Percentiles rank a stretch among this genome's conserved stretches.
These are phyloP conservation scores for Vitis hybrid DNA, from an alignment of 177 flowering plant species.

Conservation along the genomic window DNA sequence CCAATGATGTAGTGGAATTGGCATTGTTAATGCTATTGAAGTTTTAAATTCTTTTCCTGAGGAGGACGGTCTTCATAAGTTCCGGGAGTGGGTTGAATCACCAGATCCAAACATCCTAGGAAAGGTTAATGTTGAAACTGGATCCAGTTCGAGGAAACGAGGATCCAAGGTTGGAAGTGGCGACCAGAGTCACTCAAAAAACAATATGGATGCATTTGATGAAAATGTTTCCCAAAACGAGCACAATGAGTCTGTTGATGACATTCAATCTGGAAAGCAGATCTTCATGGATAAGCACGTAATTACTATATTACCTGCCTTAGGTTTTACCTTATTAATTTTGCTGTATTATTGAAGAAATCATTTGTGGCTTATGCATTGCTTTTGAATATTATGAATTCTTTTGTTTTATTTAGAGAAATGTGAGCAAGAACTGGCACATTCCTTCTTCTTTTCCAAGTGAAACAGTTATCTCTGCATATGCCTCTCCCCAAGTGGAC, in stretches of 20 bases:
- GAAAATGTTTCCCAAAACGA: conserved; percentile 16
- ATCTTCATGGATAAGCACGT: conserved; percentile 93
- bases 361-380: conserved; percentile 2
- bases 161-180: conserved; percentile 34
- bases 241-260: conserved; percentile 30
- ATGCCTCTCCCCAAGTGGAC: conserved; percentile 86
- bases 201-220: conserved; percentile 21
- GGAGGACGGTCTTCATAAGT: conserved; percentile 83
- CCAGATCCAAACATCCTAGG: conserved; percentile 91
- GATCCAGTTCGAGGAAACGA: conserved; percentile 40
- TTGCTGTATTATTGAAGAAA: neutral
- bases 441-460: conserved; percentile 89
- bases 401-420: conserved; percentile 55
- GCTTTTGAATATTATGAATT: neutral
- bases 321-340: neutral
- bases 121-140: conserved; percentile 36
- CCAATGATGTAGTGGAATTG: conserved; percentile 64
- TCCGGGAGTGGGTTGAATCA: conserved; percentile 96
- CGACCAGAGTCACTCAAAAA: conserved; percentile 15
- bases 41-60: conserved; percentile 94
- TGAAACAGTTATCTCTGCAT: conserved; percentile 75
- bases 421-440: conserved; percentile 98
- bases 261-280: conserved; percentile 36
- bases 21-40: conserved; percentile 98
- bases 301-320: conserved; percentile 14